Conservation (phyloP, 257 asterid genomes). For the Solanum piurae region DNA sequence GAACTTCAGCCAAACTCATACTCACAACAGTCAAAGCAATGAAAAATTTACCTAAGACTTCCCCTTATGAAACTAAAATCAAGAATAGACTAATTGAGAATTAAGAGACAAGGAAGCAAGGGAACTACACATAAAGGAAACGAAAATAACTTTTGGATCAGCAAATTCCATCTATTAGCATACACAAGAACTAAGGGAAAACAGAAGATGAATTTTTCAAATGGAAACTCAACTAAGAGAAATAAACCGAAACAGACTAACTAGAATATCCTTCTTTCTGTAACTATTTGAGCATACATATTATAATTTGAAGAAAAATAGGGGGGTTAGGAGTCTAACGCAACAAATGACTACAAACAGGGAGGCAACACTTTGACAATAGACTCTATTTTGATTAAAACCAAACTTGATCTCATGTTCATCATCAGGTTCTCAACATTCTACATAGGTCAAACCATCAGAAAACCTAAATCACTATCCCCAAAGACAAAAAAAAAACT, state of each 20-base stretch:
- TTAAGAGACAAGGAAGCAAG: neutral
- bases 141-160: neutral
- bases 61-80: neutral
- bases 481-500: neutral
- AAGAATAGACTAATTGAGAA: neutral
- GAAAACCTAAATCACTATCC: neutral
- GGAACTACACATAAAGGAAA: neutral
- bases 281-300: neutral
- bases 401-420: neutral
- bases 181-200: neutral
- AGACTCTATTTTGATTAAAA: no score
- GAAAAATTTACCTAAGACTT: neutral
- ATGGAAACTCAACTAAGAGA: neutral
- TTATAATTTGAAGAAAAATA: neutral
- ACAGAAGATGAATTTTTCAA: neutral
- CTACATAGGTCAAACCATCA: neutral
- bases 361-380: no score
- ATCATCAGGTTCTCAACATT: neutral
- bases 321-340: no score
- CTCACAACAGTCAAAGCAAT: neutral
- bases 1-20: neutral
- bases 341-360: no score
- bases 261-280: neutral
- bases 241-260: neutral
- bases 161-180: neutral